Evolutionary conservation across 2,329 filamentous ascomycete species (phyloP).

Genomic region (Aspergillus thermomutatus): DNA sequence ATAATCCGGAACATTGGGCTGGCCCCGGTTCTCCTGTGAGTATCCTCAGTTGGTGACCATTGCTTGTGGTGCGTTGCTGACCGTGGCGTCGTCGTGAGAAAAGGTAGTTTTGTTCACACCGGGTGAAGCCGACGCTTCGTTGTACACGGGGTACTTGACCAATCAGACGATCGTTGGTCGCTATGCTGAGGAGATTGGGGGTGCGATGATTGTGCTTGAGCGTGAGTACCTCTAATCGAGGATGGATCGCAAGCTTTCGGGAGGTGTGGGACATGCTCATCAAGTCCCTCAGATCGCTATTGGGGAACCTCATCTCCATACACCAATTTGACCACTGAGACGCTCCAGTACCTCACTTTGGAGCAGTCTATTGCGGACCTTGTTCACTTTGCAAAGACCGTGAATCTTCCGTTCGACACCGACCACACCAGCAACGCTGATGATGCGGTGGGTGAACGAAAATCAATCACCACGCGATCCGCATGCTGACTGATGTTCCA

Average conservation of each 20-base stretch:
- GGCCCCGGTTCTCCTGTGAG: conserved; percentile 54
- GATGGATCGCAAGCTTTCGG: too few relatives aligned
- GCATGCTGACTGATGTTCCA: not conserved
- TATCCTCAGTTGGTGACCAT: conserved; percentile 7
- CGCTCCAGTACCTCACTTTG: conserved; percentile 53
- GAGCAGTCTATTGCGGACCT: conserved; percentile 55
- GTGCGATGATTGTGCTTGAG: conserved; percentile 55
- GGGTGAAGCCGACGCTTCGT: conserved; percentile 49
- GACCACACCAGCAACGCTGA: conserved; percentile 48
- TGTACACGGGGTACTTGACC: conserved; percentile 50
- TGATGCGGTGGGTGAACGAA: conserved; percentile 35
- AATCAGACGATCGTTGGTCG: conserved; percentile 50
- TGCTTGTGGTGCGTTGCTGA: not conserved
- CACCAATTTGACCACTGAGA: conserved; percentile 49
- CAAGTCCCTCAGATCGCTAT: conserved; percentile 53
- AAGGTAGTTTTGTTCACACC: conserved; percentile 52
- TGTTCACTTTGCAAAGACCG: conserved; percentile 53
- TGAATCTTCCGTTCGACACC: conserved; percentile 52
- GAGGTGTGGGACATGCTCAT: too few relatives aligned
- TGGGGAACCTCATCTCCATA: conserved; percentile 57
- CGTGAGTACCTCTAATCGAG: too few relatives aligned
- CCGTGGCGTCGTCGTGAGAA: too few relatives aligned
- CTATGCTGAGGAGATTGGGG: conserved; percentile 52
- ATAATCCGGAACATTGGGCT: conserved; percentile 49
- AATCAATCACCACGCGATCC: not conserved